phyloP scores from a whole-genome alignment of 441 rosid species.

The Croton setiger region DNA sequence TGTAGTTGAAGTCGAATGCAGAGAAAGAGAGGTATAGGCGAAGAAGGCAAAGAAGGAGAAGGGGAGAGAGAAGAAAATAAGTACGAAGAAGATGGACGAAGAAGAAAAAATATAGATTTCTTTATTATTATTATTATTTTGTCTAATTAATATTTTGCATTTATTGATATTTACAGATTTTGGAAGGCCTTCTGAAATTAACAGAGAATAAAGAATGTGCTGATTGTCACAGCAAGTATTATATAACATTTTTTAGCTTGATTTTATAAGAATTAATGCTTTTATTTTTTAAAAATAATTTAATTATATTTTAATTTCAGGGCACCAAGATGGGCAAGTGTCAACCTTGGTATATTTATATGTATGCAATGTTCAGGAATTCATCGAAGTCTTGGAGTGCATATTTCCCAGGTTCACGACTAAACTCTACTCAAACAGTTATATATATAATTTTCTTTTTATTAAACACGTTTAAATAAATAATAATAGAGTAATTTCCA shows the following conservation, averaged over 20 bases:
- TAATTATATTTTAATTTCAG: conserved; percentile 23
- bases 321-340: conserved; percentile 93
- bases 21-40: too few species aligned
- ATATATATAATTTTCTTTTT: too few species aligned
- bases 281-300: too few species aligned
- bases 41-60: too few species aligned
- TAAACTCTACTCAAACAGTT: background rate
- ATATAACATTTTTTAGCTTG: background rate
- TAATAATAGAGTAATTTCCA: too few species aligned
- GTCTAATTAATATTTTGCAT: background rate
- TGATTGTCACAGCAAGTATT: conserved; percentile 68
- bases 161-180: conserved; percentile 62
- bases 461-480: too few species aligned
- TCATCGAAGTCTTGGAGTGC: conserved; percentile 83
- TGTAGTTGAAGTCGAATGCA: too few species aligned
- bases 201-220: conserved; percentile 76
- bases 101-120: too few species aligned
- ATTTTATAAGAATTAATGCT: background rate
- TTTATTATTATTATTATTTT: background rate
- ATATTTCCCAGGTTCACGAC: conserved; percentile 63
- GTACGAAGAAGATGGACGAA: too few species aligned
- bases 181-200: conserved; percentile 66
- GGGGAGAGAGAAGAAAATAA: too few species aligned
- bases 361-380: conserved; percentile 92
- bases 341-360: conserved; percentile 81